Conservation (phyloP, 2,329 filamentous ascomycete species). For the Aureobasidium mangrovei region DNA sequence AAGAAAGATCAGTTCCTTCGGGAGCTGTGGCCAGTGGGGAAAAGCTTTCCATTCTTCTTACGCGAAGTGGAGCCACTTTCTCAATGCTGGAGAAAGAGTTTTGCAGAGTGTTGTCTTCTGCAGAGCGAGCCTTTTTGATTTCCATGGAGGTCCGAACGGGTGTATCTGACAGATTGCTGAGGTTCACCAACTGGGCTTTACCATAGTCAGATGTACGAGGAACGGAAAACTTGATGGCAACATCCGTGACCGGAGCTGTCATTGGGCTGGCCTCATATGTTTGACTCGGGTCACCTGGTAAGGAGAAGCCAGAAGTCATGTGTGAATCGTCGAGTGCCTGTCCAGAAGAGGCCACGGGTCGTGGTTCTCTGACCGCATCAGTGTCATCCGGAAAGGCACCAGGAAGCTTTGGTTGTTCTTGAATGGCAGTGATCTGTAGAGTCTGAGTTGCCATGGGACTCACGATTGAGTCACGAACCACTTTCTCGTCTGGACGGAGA, state of each 20-base stretch:
- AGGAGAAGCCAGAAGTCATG: background rate
- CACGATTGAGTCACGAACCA: conserved; percentile 26
- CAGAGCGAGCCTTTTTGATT: conserved; percentile 16
- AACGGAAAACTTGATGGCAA: conserved; percentile 30
- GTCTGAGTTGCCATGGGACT: conserved; percentile 27
- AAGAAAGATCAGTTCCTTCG: conserved; percentile 15
- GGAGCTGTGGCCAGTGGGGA: background rate
- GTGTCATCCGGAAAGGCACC: background rate
- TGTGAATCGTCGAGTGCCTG: background rate
- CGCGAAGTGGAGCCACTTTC: conserved; percentile 27
- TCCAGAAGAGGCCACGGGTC: background rate
- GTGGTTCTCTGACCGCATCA: background rate
- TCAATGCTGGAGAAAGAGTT: conserved; percentile 18
- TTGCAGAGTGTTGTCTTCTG: conserved; percentile 15
- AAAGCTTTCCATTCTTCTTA: conserved; percentile 22
- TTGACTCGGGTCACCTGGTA: background rate
- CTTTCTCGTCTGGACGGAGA: conserved; percentile 22
- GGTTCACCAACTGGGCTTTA: conserved; percentile 27
- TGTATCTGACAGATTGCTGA: conserved; percentile 15
- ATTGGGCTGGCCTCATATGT: background rate
- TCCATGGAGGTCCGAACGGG: background rate
- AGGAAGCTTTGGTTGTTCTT: background rate
- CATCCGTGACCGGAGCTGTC: conserved; percentile 28
- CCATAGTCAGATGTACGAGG: conserved; percentile 29
- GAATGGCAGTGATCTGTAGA: conserved; percentile 18